A percentile compares a stretch with the other conserved stretches of the same genome.
phyloP scores from a whole-genome alignment of 257 asterid species.

The Datura wrightii region DNA sequence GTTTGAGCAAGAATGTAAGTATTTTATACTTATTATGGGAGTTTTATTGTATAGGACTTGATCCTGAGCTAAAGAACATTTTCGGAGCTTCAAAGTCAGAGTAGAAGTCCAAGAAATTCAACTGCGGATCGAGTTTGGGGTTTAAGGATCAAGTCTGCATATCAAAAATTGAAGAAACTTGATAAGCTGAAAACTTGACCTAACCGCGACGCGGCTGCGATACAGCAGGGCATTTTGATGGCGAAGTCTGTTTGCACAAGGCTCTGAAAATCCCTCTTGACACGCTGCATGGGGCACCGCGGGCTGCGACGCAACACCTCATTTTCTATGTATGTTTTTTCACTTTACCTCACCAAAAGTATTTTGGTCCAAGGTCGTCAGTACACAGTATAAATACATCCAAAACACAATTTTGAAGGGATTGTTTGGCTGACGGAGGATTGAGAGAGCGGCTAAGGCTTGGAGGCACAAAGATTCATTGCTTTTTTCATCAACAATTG shows the following conservation, averaged over 20 bases:
- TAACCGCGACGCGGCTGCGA: not conserved
- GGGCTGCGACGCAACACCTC: not conserved
- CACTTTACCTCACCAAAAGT: not conserved
- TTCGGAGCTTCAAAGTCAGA: not conserved
- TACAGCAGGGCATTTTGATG: not conserved
- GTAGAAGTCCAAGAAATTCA: not conserved
- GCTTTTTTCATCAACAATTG: not conserved
- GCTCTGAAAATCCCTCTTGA: conserved; percentile 4
- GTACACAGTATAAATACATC: not conserved
- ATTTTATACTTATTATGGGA: not conserved
- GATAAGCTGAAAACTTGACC: not conserved
- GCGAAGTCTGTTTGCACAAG: conserved; percentile 12
- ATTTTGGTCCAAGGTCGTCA: not conserved
- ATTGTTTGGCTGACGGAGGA: not conserved
- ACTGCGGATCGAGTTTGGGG: not conserved
- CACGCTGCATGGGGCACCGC: not conserved
- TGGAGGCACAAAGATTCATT: conserved; percentile 2
- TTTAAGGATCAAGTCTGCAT: not conserved
- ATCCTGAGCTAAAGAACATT: not conserved
- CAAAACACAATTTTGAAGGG: not conserved
- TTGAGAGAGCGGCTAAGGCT: not conserved
- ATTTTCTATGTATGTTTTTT: conserved; percentile 4
- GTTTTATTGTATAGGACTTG: not conserved
- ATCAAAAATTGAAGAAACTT: not conserved
- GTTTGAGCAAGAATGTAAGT: not conserved